Base-by-base conservation (phyloP, 73 alveolate genomes). In the Paraurostyla sp. region DNA sequence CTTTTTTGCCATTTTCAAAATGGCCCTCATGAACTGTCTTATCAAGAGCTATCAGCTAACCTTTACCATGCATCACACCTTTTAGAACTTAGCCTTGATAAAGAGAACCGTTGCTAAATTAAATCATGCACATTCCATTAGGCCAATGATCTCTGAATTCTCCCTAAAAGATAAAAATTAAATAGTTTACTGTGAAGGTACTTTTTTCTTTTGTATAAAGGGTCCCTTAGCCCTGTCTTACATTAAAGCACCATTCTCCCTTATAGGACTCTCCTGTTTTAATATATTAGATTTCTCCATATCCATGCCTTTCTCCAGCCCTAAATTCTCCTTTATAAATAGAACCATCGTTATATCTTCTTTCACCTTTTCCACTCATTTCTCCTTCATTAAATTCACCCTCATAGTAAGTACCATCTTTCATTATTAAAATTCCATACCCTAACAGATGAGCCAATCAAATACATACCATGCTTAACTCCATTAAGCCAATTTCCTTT, bases 321-420 rank as follows among this genome's bases (percentile, higher is more conserved):
- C 41, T 32, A 33, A 89, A 93, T 33, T 88, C 71, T 0, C 99
- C 99, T 52, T 83, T 83, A 86, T 93, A 95, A 22, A 80, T 83
- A 35, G 95, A 46, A 0, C 96, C 97, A 84, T 95, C 97, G 23
- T 88, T 85, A 87, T 88, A 95, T 51, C 71, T 82, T 52, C 92
- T 91, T 22, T 30, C 91, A 16, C 99, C 96, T 16, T 81, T 30
- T 15, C 97, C 97, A 58, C 23, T 85, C 51, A 91, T 95, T 87
- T 95, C 97, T 43, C 97, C 97, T 54, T 93, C 89, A n/a, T 87
- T 25, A 86, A 95, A 95, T 29, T 95, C 92, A 2, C 99, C 99
- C 76, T 87, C 95, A 73, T 87, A 95, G 50, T 71, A 68, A 15
- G 93, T 90, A 0, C 97, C 97, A 85, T 95, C 93, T 56, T 59